Conservation (phyloP, 2,329 filamentous ascomycete species). For the Lecanicillium sp. region DNA sequence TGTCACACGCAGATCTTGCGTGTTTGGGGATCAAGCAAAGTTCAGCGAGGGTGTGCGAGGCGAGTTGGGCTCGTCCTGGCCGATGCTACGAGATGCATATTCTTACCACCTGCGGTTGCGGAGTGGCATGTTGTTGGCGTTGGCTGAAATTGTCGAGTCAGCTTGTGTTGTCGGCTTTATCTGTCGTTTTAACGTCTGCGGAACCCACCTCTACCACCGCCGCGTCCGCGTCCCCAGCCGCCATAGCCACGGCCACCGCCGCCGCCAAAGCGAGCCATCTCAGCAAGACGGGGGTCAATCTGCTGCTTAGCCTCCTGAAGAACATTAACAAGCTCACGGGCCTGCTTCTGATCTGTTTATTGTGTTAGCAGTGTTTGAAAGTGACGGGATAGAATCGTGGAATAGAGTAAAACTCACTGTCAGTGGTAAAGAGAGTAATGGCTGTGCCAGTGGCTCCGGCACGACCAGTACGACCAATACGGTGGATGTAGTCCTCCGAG, state of each 20-base stretch:
- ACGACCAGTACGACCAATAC: slow-evolving; percentile 92
- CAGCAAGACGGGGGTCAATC: slow-evolving; percentile 88
- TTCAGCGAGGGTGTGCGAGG: slow-evolving; percentile 1
- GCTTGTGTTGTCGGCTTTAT: slow-evolving; percentile 22
- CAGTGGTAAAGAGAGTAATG: slow-evolving; percentile 98
- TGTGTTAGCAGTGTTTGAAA: slow-evolving; percentile 23
- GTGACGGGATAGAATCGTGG: neutral
- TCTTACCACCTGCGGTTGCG: slow-evolving; percentile 44
- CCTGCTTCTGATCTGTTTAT: slow-evolving; percentile 75
- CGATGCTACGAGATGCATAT: slow-evolving; percentile 6
- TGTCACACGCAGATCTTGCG: neutral
- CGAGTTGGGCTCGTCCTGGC: neutral
- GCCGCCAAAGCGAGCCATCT: slow-evolving; percentile 91
- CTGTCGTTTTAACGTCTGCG: slow-evolving; percentile 24
- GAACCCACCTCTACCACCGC: slow-evolving; percentile 41
- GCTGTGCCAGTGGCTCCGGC: slow-evolving; percentile 92
- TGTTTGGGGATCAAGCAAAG: no score
- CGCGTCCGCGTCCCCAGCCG: slow-evolving; percentile 61
- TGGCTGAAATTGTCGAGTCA: slow-evolving; percentile 29
- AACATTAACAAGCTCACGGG: slow-evolving; percentile 89
- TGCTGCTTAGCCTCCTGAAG: slow-evolving; percentile 93
- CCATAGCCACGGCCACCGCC: slow-evolving; percentile 70
- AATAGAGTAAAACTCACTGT: slow-evolving; percentile 72
- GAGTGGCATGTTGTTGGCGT: slow-evolving; percentile 43
- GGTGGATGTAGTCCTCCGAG: slow-evolving; percentile 96